Base-by-base conservation (phyloP, 176 grass and related monocot species). In the Avena eriantha region DNA sequence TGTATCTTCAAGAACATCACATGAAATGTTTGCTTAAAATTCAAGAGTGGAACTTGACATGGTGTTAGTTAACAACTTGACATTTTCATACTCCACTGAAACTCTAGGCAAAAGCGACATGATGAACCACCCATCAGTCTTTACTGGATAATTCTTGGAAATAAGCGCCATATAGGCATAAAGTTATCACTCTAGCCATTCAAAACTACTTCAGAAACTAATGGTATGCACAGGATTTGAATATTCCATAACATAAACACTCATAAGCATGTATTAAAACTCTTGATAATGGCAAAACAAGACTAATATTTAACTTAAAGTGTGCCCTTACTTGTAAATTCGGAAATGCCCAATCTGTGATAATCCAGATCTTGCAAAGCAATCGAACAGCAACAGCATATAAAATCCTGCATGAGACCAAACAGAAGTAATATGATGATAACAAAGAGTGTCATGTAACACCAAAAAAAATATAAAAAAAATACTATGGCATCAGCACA, bases 341-440 rank as follows among this genome's bases (percentile, higher is more conserved):
- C 81, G 88, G 88, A 91, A 98, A 98, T 76, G 89, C 93, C 84
- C 89, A 85, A 85, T 96, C 93, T 53, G 88, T 93, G 72, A 55
- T 76, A 73, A 82, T 69, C 96, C 96, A 98, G 71, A 86, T 89
- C 76, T 96, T 98, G 88, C 96, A 98, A 86, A 98, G 89, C 74
- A 98, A 86, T 65, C 93, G 93, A 80, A 96, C 82, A 93, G 92
- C 90, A 78, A 80, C 84, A 78, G 88, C 81, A 93, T 94, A 94
- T 48, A 96, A 18, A 80, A 86, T 60, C 53, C 96, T 98, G 88
- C 21, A 84, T 19, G 36, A 73, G 71, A 56, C 34, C 59, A 78
- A 19, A 55, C 33, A 78, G 21, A 65, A 82, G 69, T 76, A 76
- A 76, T 48, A 76, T 0, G 47, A 76, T 11, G 23, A 53, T 29